Evolutionary conservation across 225 moss, liverwort and hornwort species (phyloP), one percentile per base, ranked within the genome.

Genomic region (Ulota crispa): DNA sequence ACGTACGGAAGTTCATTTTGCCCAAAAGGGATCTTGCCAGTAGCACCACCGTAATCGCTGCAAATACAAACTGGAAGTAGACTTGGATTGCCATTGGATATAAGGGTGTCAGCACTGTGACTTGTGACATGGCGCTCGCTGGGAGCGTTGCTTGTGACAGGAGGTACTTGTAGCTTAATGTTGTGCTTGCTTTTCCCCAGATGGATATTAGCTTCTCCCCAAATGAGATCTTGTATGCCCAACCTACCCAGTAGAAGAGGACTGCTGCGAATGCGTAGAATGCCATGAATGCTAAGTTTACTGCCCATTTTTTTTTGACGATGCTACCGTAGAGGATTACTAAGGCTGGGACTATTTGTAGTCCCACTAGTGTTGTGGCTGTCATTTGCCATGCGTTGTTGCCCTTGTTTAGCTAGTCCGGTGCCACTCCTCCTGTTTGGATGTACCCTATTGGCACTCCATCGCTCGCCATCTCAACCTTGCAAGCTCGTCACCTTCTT

Each of bases 291-390:
- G 91, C 91, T 0, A 87, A 89, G 81, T 91, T 91, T 34, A 91
- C 91, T 0, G 91, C 91, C 91, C 91, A 91, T 76, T 91, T 91
- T 75, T 91, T 91, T 83, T 91, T 91, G 78, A 91, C 91, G 3
- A 91, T 89, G 20, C 88, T 89, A 9, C 91, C 91, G 42, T 91
- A 91, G 11, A 91, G 81, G 15, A 91, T 91, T 18, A 91, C 91
- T 3, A 91, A 72, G 41, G 88, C 91, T 1, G 91, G 91, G 9
- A 91, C 91, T 2, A 85, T 86, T 54, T 91, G 91, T 39, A 91
- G 24, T 26, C 91, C 91, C 36, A 91, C 91, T 0, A 91, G 24
- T 0, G 91, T 91, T 12, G 78, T 64, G 5, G 91, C 86, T 5
- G 83, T 87, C 72, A 91, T 2, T 68, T 89, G 88, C 91, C 91